Evolutionary conservation across 441 rosid species (phyloP).

Genomic region (Erodium moschatum): DNA sequence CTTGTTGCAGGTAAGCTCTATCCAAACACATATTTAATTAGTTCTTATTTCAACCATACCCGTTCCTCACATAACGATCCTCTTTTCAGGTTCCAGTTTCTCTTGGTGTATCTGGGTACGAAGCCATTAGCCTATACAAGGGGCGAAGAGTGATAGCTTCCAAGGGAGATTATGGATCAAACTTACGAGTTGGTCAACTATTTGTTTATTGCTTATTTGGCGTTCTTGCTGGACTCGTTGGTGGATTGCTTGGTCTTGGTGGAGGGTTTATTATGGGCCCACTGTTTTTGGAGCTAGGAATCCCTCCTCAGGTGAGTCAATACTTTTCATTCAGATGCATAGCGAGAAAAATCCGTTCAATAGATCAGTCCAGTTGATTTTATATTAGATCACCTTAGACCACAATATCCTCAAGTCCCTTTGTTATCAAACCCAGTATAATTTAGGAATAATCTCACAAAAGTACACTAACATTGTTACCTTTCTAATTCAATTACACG

Average conservation of each 20-base stretch:
- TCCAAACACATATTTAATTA: background rate
- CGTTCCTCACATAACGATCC: constrained; percentile 5
- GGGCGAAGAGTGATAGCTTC: constrained; percentile 56
- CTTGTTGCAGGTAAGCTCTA: constrained; percentile 43
- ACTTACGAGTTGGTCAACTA: constrained; percentile 33
- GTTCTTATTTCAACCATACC: constrained; percentile 1
- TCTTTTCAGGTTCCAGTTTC: constrained; percentile 51
- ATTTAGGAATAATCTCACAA: no score
- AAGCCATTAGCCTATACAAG: constrained; percentile 48
- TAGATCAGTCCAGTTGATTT: no score
- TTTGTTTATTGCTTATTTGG: constrained; percentile 40
- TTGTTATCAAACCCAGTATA: no score
- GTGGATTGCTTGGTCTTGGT: constrained; percentile 62
- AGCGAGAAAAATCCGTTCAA: background rate
- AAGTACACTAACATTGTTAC: no score
- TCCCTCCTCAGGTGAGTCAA: constrained; percentile 51
- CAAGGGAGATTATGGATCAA: constrained; percentile 43
- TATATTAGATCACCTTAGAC: no score
- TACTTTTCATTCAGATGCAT: no score
- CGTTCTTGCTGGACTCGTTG: constrained; percentile 49
- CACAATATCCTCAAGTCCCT: no score
- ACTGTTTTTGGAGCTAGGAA: constrained; percentile 57
- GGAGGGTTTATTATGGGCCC: constrained; percentile 79
- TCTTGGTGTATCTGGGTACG: constrained; percentile 45
- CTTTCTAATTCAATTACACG: no score